A percentile compares a stretch with the other conserved stretches of the same genome.
phyloP scores from a whole-genome alignment of 2,329 filamentous ascomycete species.

The Nemania diffusa region DNA sequence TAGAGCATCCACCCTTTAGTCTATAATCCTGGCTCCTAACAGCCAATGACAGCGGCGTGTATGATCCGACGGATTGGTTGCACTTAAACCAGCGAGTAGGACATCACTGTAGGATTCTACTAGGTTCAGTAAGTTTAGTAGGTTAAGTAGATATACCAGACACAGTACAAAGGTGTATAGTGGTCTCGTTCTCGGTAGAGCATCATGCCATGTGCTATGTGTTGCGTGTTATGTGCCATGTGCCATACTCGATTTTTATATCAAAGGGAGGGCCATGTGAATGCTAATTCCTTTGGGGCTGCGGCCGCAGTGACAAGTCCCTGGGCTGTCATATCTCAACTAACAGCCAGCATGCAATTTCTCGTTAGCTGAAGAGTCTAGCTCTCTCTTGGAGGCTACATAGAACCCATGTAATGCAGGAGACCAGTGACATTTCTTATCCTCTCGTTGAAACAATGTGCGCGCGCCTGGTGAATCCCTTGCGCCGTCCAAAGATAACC shows the following conservation, averaged over 20 bases:
- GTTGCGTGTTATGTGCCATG: neutral
- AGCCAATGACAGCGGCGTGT: conserved; percentile 34
- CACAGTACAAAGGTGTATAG: conserved; percentile 40
- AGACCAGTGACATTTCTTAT: conserved; percentile 39
- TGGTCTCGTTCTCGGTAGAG: neutral
- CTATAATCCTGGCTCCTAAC: conserved; percentile 20
- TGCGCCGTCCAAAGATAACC: conserved; percentile 42
- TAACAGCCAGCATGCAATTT: conserved; percentile 29
- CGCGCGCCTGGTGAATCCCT: conserved; percentile 40
- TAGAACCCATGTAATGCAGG: conserved; percentile 36
- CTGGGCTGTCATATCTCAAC: conserved; percentile 35
- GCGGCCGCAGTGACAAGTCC: conserved; percentile 13
- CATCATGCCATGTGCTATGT: neutral
- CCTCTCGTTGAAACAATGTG: conserved; percentile 45
- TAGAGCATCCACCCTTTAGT: conserved; percentile 40
- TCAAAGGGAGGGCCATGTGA: neutral
- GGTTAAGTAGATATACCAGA: conserved; percentile 19
- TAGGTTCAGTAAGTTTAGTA: neutral
- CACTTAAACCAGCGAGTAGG: conserved; percentile 36
- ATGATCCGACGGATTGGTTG: conserved; percentile 41
- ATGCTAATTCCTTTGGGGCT: neutral
- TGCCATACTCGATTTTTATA: neutral
- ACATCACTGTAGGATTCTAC: conserved; percentile 33
- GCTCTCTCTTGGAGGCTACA: conserved; percentile 8
- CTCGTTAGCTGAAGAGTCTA: conserved; percentile 27